A percentile compares a stretch with the other conserved stretches of the same genome.
Conservation (phyloP, 441 rosid species). For the Erodium texanum region DNA sequence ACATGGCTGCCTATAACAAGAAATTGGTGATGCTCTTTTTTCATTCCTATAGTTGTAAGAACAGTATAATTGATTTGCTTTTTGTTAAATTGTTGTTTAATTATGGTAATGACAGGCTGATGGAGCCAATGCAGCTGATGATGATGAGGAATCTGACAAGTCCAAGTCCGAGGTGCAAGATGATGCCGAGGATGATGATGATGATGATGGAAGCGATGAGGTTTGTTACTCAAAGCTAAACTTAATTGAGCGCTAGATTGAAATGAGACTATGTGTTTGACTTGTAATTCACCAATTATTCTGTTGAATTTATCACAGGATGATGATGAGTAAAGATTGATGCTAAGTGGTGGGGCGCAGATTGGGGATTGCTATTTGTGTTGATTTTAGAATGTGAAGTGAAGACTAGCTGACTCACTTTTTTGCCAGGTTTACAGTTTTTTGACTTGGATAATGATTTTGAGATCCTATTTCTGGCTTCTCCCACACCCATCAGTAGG, state of each 20-base stretch:
- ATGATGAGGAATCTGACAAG: conserved; percentile 56
- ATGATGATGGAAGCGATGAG: conserved; percentile 29
- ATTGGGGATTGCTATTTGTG: background rate
- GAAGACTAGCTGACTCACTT: conserved; percentile 1
- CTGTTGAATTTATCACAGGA: background rate
- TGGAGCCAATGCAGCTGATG: conserved; percentile 27
- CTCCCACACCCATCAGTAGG: background rate
- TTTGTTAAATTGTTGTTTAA: background rate
- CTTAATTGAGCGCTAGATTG: too few relatives aligned
- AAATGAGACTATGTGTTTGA: background rate
- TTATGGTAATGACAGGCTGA: conserved; percentile 28
- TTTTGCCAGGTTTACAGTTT: background rate
- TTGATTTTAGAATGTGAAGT: background rate
- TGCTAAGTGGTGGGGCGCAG: background rate
- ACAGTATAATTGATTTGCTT: background rate
- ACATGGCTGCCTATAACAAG: conserved; percentile 43
- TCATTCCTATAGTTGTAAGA: background rate
- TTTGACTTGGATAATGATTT: background rate
- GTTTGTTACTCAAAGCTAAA: conserved; percentile 16
- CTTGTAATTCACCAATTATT: too few relatives aligned
- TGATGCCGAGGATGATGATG: conserved; percentile 34
- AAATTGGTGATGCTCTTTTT: conserved; percentile 25
- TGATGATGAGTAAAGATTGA: background rate
- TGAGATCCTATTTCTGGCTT: background rate
- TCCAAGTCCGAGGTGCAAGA: conserved; percentile 54